Conservation (phyloP, 306 rosid species). For the Cucurbita maxima region DNA sequence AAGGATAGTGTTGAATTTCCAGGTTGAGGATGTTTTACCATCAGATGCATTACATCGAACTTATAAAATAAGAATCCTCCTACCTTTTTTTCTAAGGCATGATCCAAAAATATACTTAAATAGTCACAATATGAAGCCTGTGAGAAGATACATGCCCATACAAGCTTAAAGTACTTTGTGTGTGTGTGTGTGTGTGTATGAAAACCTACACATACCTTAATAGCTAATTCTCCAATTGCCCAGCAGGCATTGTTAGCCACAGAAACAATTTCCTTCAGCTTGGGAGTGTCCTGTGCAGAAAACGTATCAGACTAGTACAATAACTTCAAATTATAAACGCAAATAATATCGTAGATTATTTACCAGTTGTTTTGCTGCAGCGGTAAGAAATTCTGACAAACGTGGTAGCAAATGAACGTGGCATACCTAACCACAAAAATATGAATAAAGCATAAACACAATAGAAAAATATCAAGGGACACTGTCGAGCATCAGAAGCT, state of each 20-base stretch:
- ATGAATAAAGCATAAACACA: neutral
- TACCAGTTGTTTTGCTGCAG: conserved; percentile 89
- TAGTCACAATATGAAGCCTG: neutral
- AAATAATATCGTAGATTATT: conserved; percentile 1
- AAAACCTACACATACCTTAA: conserved; percentile 49
- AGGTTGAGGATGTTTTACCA: neutral
- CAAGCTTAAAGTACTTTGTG: neutral
- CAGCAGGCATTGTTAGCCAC: conserved; percentile 99
- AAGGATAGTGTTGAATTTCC: neutral
- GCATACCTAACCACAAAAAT: conserved; percentile 52
- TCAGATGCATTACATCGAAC: neutral
- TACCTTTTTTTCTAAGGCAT: neutral
- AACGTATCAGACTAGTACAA: conserved; percentile 10
- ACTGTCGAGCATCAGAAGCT: conserved; percentile 77
- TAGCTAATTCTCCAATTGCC: conserved; percentile 94
- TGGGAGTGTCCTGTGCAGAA: conserved; percentile 53
- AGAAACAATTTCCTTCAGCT: conserved; percentile 67
- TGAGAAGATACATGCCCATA: neutral
- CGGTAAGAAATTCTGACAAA: conserved; percentile 73
- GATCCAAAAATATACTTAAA: neutral
- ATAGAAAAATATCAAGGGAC: neutral
- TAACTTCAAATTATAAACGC: neutral
- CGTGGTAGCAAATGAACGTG: conserved; percentile 72
- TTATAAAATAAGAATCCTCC: neutral
- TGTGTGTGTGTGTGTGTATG: neutral